These are phyloP conservation scores for Zalaria obscura DNA, from an alignment of 2,329 filamentous ascomycete species.

Conservation along the genomic window DNA sequence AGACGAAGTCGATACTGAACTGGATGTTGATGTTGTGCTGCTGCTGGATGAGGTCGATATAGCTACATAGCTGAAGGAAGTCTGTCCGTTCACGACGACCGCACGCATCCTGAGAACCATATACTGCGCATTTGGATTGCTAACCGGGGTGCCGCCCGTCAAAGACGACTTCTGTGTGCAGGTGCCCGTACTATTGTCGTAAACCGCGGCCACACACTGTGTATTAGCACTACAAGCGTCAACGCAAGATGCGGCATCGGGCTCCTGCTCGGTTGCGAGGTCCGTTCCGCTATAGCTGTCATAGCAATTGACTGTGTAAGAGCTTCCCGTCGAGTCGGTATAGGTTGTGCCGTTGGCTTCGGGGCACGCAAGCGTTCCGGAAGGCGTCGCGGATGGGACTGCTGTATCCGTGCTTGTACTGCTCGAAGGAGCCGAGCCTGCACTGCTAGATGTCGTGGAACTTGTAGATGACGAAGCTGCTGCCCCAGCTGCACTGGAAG, in stretches of 20 bases:
- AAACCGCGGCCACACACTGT: not conserved
- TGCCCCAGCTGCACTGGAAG: not conserved
- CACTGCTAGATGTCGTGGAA: not conserved
- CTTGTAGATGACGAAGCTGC: not conserved
- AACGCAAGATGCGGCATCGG: not conserved
- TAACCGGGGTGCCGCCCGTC: not conserved
- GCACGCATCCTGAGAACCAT: not conserved
- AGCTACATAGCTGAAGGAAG: no score
- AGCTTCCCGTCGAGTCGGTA: not conserved
- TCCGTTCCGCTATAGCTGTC: not conserved
- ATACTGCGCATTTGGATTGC: not conserved
- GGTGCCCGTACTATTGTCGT: not conserved
- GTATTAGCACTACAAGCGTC: not conserved
- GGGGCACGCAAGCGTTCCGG: not conserved
- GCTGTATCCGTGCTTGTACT: not conserved
- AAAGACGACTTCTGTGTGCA: not conserved
- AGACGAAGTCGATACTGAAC: not conserved
- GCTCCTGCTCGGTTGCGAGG: not conserved
- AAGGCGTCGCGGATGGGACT: not conserved
- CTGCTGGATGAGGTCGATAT: not conserved
- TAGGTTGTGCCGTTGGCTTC: not conserved
- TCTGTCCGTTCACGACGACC: not conserved
- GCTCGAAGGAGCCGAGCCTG: not conserved
- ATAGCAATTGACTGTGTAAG: not conserved
- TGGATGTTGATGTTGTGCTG: not conserved